phyloP scores from a whole-genome alignment of 2,329 filamentous ascomycete species.

The Sporothrix mexicana region DNA sequence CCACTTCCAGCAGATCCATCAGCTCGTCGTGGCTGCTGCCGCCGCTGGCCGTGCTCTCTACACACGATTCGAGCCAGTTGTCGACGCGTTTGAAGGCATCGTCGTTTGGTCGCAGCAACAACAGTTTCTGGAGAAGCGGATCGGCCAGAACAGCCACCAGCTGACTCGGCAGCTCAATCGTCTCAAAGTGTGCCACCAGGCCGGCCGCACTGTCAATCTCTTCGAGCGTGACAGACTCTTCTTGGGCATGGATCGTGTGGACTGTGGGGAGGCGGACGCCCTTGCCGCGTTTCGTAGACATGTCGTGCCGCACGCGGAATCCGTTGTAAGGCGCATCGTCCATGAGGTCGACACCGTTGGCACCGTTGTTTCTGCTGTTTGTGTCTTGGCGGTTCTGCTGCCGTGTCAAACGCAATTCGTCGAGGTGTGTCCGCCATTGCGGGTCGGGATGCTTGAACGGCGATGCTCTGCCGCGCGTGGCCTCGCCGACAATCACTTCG shows the following conservation, averaged over 20 bases:
- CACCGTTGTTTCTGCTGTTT: conserved; percentile 27
- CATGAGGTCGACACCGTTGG: conserved; percentile 5
- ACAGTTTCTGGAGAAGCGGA: conserved; percentile 77
- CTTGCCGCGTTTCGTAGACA: conserved; percentile 46
- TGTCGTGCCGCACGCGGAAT: conserved; percentile 64
- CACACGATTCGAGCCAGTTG: conserved; percentile 63
- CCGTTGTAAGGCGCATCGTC: conserved; percentile 52
- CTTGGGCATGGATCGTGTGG: conserved; percentile 74
- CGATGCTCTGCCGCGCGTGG: conserved; percentile 64
- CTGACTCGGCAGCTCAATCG: conserved; percentile 81
- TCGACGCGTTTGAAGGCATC: conserved; percentile 59
- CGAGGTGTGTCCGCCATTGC: conserved; percentile 73
- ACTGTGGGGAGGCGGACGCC: conserved; percentile 62
- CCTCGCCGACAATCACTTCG: conserved; percentile 79
- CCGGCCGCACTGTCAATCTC: conserved; percentile 74
- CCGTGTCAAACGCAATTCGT: conserved; percentile 67
- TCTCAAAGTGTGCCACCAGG: conserved; percentile 76
- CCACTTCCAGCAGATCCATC: conserved; percentile 60
- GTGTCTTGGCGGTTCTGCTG: conserved; percentile 54
- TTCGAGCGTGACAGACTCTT: conserved; percentile 72
- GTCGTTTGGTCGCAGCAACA: conserved; percentile 66
- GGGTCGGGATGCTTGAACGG: conserved; percentile 75
- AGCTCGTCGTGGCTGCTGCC: conserved; percentile 55
- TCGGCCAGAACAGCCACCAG: conserved; percentile 77
- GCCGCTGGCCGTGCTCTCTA: conserved; percentile 61